Evolutionary conservation across 1,139 yeast genomes (phyloP), one percentile per base, ranked within the genome.

Genomic region (Blastobotrys serpentis): DNA sequence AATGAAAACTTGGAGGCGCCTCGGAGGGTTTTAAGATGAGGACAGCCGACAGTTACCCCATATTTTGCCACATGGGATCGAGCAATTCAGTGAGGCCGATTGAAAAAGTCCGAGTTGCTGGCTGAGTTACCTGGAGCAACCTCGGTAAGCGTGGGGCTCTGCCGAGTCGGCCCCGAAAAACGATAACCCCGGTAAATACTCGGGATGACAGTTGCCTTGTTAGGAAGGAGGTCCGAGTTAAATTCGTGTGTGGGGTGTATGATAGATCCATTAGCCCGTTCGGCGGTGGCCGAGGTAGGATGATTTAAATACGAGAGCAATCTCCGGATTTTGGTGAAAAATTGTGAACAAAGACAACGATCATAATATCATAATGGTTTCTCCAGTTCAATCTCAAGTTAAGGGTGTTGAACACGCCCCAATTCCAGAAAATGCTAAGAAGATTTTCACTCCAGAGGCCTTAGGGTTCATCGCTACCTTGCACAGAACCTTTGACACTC

Each of bases 381-480:
- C 69, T 30, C 66, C 68, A 38, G 54, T 60, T 37, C 51, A 54
- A 17, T 57, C 56, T 30, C 55, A 58, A 37, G 51, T 61, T 10
- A 50, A 56, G 18, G 68, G 67, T 43, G 67, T 65, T 10, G 53
- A 59, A 47, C 59, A 59, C 60, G 62, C 59, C 32, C 55, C 58
- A 36, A 49, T 57, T 26, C 60, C 62, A 40, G 50, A 47, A 14
- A 44, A 47, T 29, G 61, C 59, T 32, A 53, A 55, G 46, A 57
- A 61, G 50, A 79, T 85, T 59, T 74, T 82, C 61, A 79, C 83
- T 50, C 71, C 77, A 11, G 89, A 83, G 55, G 88, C 92, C 2
- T 70, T 85, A 50, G 86, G 82, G 17, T 81, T 85, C 60, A 76
- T 85, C 49, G 88, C 89, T 18, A 77, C 84, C 36, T 76, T 85